A percentile compares a stretch with the other conserved stretches of the same genome.
Conservation (phyloP, 768 basidiomycete genomes). For the Tubosaeta sp. region DNA sequence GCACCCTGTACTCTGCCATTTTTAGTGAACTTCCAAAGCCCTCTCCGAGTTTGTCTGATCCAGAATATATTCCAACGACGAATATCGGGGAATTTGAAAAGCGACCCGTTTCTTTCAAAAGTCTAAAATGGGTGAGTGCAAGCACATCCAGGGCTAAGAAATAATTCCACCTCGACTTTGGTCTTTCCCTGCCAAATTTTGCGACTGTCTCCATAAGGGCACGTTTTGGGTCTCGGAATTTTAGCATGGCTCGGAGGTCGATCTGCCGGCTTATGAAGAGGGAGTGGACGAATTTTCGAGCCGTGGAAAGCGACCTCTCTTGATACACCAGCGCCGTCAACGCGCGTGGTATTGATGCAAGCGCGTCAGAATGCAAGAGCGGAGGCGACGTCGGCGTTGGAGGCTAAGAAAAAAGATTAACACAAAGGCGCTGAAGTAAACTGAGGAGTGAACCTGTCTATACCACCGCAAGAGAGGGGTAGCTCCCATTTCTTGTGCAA, state of each 20-base stretch:
- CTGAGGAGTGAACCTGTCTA: constrained; percentile 48
- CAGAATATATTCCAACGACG: constrained; percentile 93
- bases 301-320: constrained; percentile 76
- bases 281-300: constrained; percentile 85
- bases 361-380: constrained; percentile 77
- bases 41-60: constrained; percentile 82
- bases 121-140: constrained; percentile 36
- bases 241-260: constrained; percentile 74
- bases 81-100: constrained; percentile 87
- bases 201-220: constrained; percentile 69
- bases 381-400: constrained; percentile 43
- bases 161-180: constrained; percentile 56
- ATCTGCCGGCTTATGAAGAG: constrained; percentile 85
- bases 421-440: background rate
- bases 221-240: constrained; percentile 79
- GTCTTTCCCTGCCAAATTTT: constrained; percentile 61
- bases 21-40: constrained; percentile 89
- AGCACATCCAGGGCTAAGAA: background rate
- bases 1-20: constrained; percentile 92
- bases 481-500: constrained; percentile 85
- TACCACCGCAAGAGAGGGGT: constrained; percentile 78
- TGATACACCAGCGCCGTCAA: constrained; percentile 88
- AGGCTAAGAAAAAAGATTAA: constrained; percentile 36
- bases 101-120: constrained; percentile 91
- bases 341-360: constrained; percentile 83